Percentiles rank a stretch among this genome's conserved stretches.
These are phyloP conservation scores for Aureobasidium uvarum DNA, from an alignment of 2,329 filamentous ascomycete species.

Conservation along the genomic window DNA sequence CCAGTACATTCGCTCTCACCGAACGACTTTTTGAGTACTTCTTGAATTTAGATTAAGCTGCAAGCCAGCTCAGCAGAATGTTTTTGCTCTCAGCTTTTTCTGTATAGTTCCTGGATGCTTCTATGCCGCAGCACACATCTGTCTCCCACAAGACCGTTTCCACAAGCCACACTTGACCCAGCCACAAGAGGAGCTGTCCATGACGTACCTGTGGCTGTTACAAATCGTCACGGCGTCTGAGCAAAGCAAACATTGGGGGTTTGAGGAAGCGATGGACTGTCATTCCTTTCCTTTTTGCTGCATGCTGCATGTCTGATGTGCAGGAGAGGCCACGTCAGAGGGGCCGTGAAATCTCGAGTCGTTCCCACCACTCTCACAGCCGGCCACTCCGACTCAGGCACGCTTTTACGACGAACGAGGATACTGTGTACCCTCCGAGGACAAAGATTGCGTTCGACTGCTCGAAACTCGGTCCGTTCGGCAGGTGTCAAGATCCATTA, in stretches of 20 bases:
- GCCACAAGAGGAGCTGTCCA: constrained; percentile 3
- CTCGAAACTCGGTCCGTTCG: background rate
- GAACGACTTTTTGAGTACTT: background rate
- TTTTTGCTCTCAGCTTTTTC: background rate
- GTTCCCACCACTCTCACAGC: background rate
- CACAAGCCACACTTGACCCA: background rate
- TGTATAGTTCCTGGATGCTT: constrained; percentile 16
- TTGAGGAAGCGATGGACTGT: background rate
- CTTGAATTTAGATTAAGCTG: constrained; percentile 2
- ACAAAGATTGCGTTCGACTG: background rate
- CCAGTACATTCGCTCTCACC: constrained; percentile 12
- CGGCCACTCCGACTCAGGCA: background rate
- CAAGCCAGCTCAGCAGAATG: constrained; percentile 11
- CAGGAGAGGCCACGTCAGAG: constrained; percentile 9
- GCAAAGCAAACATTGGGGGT: constrained; percentile 20
- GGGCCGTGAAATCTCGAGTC: background rate
- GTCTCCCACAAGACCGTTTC: background rate
- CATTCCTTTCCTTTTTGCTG: constrained; percentile 7
- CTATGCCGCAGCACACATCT: background rate
- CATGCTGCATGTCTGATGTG: constrained; percentile 14
- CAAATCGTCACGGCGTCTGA: constrained; percentile 3
- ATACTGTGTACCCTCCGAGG: background rate
- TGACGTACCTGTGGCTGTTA: constrained; percentile 18
- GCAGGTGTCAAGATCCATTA: background rate
- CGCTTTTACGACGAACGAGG: background rate